Percentiles rank a stretch among this genome's conserved stretches.
phyloP scores from a whole-genome alignment of 139 green algal species.

The Chlamydomonas sp. region DNA sequence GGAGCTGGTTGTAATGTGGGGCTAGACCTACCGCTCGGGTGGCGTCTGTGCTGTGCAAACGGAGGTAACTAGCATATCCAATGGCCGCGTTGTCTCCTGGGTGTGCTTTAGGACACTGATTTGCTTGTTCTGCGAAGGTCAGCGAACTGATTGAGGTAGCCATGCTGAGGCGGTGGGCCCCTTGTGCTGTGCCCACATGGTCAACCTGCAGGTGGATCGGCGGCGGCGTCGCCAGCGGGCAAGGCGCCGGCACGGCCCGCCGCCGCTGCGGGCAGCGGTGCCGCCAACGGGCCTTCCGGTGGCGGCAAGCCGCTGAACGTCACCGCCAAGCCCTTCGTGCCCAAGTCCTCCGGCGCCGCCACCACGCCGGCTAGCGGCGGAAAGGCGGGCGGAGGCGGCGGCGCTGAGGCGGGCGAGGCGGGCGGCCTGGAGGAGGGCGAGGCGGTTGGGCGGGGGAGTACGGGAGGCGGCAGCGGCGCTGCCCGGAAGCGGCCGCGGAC shows the following conservation, averaged over 20 bases:
- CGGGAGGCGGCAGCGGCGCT: background rate
- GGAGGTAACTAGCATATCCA: too few relatives aligned
- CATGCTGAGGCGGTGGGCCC: too few relatives aligned
- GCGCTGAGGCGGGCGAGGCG: background rate
- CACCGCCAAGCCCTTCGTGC: conserved; percentile 31
- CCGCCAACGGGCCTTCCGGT: background rate
- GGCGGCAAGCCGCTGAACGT: conserved; percentile 10
- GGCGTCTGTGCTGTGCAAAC: too few relatives aligned
- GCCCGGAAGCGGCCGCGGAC: conserved; percentile 10
- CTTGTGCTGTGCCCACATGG: too few relatives aligned
- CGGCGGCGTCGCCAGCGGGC: too few relatives aligned
- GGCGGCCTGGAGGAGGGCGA: background rate
- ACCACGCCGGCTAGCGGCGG: background rate
- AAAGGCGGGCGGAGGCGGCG: background rate
- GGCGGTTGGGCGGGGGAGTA: too few relatives aligned
- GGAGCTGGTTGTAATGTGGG: background rate
- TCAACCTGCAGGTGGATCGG: too few relatives aligned
- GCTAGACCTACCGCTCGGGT: background rate
- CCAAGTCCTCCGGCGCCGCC: background rate
- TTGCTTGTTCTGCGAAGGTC: too few relatives aligned
- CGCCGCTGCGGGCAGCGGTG: background rate
- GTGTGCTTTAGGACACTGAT: too few relatives aligned
- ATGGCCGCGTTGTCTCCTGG: too few relatives aligned
- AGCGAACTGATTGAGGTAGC: too few relatives aligned
- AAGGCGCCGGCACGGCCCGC: too few relatives aligned